Conservation (phyloP, 345 rosid species). For the Stellera chamaejasme region DNA sequence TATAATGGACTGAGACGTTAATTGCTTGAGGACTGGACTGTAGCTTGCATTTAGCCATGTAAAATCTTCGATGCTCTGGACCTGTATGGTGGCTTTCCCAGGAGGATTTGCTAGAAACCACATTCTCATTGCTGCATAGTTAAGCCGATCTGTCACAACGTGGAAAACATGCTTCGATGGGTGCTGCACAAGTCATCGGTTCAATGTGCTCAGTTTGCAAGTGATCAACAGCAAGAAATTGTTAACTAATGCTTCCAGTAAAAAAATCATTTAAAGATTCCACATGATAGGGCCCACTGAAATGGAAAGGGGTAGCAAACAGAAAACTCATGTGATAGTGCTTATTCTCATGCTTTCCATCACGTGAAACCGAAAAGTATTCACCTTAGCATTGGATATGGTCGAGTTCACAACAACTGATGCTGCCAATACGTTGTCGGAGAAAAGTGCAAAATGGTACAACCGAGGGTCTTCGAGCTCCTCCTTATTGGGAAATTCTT, state of each 20-base stretch:
- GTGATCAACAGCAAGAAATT: conserved; percentile 5
- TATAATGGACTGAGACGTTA: conserved; percentile 77
- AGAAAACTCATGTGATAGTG: neutral
- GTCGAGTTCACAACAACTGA: conserved; percentile 95
- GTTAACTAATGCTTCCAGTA: neutral
- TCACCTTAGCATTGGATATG: conserved; percentile 75
- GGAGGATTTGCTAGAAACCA: conserved; percentile 92
- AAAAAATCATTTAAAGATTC: neutral
- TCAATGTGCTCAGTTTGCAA: conserved; percentile 14
- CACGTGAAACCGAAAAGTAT: neutral
- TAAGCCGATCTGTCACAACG: conserved; percentile 87
- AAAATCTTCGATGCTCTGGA: conserved; percentile 87
- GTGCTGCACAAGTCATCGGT: conserved; percentile 42
- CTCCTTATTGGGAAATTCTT: conserved; percentile 60
- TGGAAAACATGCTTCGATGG: conserved; percentile 89
- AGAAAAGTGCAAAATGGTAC: conserved; percentile 89
- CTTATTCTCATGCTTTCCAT: neutral
- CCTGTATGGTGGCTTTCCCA: conserved; percentile 72
- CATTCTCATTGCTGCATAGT: conserved; percentile 98
- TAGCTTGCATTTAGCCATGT: conserved; percentile 92
- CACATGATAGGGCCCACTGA: neutral
- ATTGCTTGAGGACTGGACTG: conserved; percentile 95
- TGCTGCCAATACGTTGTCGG: conserved; percentile 88
- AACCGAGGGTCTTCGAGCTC: conserved; percentile 62
- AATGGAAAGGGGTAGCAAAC: neutral